Evolutionary conservation across 2,329 filamentous ascomycete species (phyloP), one percentile per base, ranked within the genome.

Genomic region (Pseudogymnoascus sp.): DNA sequence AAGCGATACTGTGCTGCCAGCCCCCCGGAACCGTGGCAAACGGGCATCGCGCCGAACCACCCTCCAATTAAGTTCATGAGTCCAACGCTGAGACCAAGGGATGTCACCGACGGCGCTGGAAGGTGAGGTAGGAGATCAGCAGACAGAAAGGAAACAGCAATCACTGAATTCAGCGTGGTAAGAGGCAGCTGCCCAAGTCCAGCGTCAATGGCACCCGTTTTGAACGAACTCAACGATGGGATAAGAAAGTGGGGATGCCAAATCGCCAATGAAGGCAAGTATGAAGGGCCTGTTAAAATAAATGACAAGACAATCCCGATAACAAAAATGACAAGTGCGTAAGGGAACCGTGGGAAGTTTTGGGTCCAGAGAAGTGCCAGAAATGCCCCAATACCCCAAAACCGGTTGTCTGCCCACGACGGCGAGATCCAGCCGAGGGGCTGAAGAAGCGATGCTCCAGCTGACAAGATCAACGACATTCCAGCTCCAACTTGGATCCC

Each of bases 401-500:
- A 68, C 3, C 87, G 81, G 71, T 95, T 96, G 74, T 97, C 92
- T 6, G 86, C 81, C 74, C 82, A 84, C 43, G 78, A 81, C 0
- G 88, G 85, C 4, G 75, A 71, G 1, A 79, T 75, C 90, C 91
- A 96, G 11, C 79, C 77, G 3, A 96, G 78, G 2, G 85, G 84
- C 16, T 81, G 78, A 11, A 94, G 79, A 62, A 95, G 80, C 54
- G 78, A 82, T 0, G 80, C 78, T 2, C 90, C 91, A 6, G 91
- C 90, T 11, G 89, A 88, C 62, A 96, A 81, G 60, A 92, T 83
- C 14, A 97, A 81, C 14, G 88, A 91, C 57, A 97, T 78, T 1
- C 93, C 93, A 4, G 93, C 93, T 37, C 93, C 93, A 57, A 97
- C 85, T 74, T 97, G 94, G 66, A 97, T 97, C 30, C 93, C 93